phyloP scores from a whole-genome alignment of 768 basidiomycete species.

The Collybiopsis confluens region DNA sequence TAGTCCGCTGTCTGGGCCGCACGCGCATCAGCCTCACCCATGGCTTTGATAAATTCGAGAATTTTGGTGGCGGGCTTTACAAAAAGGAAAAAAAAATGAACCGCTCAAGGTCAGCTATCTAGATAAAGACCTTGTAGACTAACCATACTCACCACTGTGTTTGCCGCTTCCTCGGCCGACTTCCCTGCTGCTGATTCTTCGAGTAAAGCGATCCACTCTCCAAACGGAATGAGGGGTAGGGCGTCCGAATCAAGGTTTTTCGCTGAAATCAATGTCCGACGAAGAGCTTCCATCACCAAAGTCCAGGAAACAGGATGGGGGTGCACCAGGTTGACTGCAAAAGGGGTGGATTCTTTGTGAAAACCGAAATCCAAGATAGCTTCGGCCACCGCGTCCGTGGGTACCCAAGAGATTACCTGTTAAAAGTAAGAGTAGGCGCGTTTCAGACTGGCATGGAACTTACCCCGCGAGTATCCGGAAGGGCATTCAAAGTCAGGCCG shows the following conservation, averaged over 20 bases:
- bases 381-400: constrained; percentile 32
- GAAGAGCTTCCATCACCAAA: constrained; percentile 21
- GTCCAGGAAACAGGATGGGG: constrained; percentile 29
- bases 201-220: constrained; percentile 25
- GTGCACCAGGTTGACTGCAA: constrained; percentile 32
- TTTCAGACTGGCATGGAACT: constrained; percentile 13
- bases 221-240: constrained; percentile 19
- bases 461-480: constrained; percentile 29
- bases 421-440: neutral
- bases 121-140: neutral
- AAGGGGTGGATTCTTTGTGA: constrained; percentile 14
- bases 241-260: constrained; percentile 6
- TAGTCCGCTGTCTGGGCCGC: neutral
- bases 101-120: neutral
- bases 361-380: constrained; percentile 24
- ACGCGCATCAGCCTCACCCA: constrained; percentile 16
- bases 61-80: constrained; percentile 30
- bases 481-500: constrained; percentile 20
- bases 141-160: constrained; percentile 24
- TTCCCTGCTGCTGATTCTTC: constrained; percentile 17
- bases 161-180: constrained; percentile 21
- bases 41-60: constrained; percentile 20
- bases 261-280: constrained; percentile 14
- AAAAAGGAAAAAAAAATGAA: neutral
- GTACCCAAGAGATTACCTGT: constrained; percentile 39